These are phyloP conservation scores for Lactifluus piperatus DNA, from an alignment of 768 basidiomycete species.

Conservation along the genomic window DNA sequence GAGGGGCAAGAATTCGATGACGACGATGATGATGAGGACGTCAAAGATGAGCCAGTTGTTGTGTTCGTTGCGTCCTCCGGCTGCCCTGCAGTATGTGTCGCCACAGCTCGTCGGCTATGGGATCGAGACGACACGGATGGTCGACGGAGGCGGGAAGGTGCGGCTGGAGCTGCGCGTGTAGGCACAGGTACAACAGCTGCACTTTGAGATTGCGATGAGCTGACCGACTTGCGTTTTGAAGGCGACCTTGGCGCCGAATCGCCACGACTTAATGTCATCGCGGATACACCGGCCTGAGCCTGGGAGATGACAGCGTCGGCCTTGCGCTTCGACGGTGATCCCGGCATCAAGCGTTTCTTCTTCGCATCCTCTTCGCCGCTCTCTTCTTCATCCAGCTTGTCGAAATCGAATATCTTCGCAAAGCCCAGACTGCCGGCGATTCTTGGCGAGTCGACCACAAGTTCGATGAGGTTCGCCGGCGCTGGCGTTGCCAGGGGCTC, in stretches of 20 bases:
- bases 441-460: slow-evolving; percentile 62
- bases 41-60: slow-evolving; percentile 6
- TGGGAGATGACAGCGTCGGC: not conserved
- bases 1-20: slow-evolving; percentile 3
- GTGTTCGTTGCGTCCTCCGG: not conserved
- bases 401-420: slow-evolving; percentile 67
- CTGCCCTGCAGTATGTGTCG: not conserved
- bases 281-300: not conserved
- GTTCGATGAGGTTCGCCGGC: slow-evolving; percentile 52
- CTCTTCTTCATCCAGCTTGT: slow-evolving; percentile 29
- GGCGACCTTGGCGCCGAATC: slow-evolving; percentile 32
- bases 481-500: slow-evolving; percentile 64
- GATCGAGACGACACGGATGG: slow-evolving; percentile 20
- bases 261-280: not conserved
- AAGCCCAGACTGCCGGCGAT: slow-evolving; percentile 45
- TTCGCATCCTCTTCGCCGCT: slow-evolving; percentile 23
- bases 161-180: slow-evolving; percentile 18
- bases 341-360: slow-evolving; percentile 24
- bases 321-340: slow-evolving; percentile 30
- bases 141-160: slow-evolving; percentile 23
- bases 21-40: slow-evolving; percentile 3
- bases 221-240: slow-evolving; percentile 31
- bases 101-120: not conserved
- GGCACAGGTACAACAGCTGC: slow-evolving; percentile 13
- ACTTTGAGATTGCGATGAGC: slow-evolving; percentile 9